Percentiles rank a stretch among this genome's conserved stretches.
Evolutionary conservation across 805 yeast genomes (phyloP).

Genomic region (Saturnispora quitensis): DNA sequence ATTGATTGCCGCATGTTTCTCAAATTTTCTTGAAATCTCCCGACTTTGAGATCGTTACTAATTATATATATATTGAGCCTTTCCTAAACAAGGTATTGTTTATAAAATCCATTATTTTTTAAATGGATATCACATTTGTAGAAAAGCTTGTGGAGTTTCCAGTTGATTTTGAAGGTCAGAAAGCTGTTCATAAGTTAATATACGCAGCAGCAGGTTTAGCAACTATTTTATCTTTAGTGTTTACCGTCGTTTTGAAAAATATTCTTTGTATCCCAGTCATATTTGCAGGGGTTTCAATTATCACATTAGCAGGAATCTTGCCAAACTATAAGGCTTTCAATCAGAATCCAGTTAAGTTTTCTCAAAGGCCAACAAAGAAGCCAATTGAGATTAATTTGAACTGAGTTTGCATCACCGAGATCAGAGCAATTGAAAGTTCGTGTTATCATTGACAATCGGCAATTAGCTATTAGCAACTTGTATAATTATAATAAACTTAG

Average conservation of each 20-base stretch:
- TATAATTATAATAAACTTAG: neutral
- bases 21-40: neutral
- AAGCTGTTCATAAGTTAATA: constrained; percentile 29
- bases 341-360: constrained; percentile 41
- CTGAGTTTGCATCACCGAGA: neutral
- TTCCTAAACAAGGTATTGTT: neutral
- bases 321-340: constrained; percentile 57
- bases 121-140: constrained; percentile 13
- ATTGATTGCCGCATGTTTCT: neutral
- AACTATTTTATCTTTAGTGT: constrained; percentile 32
- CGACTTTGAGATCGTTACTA: neutral
- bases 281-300: constrained; percentile 29
- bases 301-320: constrained; percentile 32
- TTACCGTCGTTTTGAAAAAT: constrained; percentile 42
- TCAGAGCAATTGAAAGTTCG: neutral
- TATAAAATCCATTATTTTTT: neutral
- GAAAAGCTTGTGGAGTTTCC: constrained; percentile 21
- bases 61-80: neutral
- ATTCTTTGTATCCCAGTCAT: constrained; percentile 30
- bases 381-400: constrained; percentile 10
- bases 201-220: constrained; percentile 23
- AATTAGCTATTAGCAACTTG: too few species aligned
- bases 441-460: too few species aligned
- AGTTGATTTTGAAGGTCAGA: constrained; percentile 49
- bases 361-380: constrained; percentile 17